Evolutionary conservation across 352 stramenopile species (phyloP), one percentile per base, ranked within the genome.

Genomic region (Phytophthora rubi): DNA sequence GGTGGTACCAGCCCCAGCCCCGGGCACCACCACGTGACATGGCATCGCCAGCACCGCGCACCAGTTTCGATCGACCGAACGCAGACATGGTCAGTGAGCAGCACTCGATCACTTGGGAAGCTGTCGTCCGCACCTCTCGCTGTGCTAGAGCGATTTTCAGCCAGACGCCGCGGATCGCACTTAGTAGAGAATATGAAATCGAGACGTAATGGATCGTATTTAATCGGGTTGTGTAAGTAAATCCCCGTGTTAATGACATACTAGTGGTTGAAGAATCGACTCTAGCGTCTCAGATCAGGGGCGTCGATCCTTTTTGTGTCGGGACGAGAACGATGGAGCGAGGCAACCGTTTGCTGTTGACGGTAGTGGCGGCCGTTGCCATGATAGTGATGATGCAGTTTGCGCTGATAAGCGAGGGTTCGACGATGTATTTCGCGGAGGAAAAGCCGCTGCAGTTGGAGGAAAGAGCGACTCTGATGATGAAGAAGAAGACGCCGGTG

Each of bases 1-100:
- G 84, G 74, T 96, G 84, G 74, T 88, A 96, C 88, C 88, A 96
- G 16, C 88, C 88, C 81, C 82, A 89, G 9, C 88, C 88, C 54
- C 85, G 85, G 26, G 88, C 86, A 18, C 88, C 84, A 12, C 71
- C 85, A 45, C 88, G 88, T 12, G 76, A 79, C 59, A 82, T 82
- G 67, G 86, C 75, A 37, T 81, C 79, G 30, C 78, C 78, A 51
- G 75, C 76, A 67, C 79, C 66, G 53, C 82, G 74, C 73, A 94
- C 77, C 47, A 94, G 73, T 59, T 88, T 79, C 49, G 80, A 79
- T 66, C 84, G 84, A 58, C 70, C 73, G 77, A 85, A 91, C 63
- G 77, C 75, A 73, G 84, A 83, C 79, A 83, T 93, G 39, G 39
- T 47, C 7, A 68, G 16, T 23, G 32, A n/a, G n/a, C n/a, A n/a